Evolutionary conservation across 164 flowering plant species (phyloP), one percentile per base, ranked within the genome.

Genomic region (Brasenia schreberi): DNA sequence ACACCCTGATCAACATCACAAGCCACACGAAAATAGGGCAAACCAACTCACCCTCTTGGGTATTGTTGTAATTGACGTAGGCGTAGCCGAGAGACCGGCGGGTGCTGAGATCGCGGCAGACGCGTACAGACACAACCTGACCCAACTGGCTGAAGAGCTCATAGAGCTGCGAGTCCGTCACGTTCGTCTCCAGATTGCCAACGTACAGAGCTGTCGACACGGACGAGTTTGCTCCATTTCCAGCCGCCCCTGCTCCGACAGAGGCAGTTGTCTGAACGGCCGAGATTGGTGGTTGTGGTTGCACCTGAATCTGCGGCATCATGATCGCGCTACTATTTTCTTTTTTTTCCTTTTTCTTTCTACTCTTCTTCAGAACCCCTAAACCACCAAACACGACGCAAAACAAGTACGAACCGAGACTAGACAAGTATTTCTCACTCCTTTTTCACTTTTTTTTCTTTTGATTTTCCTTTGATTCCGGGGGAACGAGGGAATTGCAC

Each of bases 31-130:
- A 33, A 33, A 33, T 33, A 33, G 39, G 4, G 39, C 5, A 44
- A 69, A 33, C 39, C 39, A 33, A 33, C 85, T 59, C 27, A 87
- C 92, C 94, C 72, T 90, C 96, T 62, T 80, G 86, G 59, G 87
- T 72, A 66, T 71, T 82, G 77, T 70, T 76, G 53, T 76, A 91
- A 68, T 91, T 88, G 27, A 91, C 93, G 70, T 88, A 91, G 43
- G 91, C 97, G 64, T 91, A 91, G 62, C 97, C 97, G 7, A 91
- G 89, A 19, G 93, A 88, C 16, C 86, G 74, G 17, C 88, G 67
- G 6, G 96, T 83, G 72, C 73, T 80, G 70, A 86, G 42, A 77
- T 89, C 97, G 73, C 91, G 75, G 68, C 96, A 91, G 43, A 91
- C 90, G 67, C 93, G 77, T 44, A 91, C 96, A 3, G 93, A 85